Evolutionary conservation across 352 stramenopile species (phyloP).

Genomic region (Globisporangium sylvaticum): DNA sequence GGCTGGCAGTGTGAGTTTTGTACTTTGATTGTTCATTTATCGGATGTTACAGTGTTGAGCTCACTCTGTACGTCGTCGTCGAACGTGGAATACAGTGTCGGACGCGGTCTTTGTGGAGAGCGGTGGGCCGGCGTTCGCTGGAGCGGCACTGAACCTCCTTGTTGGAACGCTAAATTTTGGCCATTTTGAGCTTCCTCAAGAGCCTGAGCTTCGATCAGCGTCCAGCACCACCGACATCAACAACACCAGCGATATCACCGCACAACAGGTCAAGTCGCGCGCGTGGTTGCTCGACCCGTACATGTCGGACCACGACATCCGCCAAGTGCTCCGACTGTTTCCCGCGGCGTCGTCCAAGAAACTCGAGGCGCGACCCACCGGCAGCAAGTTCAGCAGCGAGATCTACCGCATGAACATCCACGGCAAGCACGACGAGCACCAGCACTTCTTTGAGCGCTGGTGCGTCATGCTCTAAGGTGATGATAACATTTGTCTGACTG

Average conservation of each 20-base stretch:
- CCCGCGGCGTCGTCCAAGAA: conserved; percentile 20
- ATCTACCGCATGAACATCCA: conserved; percentile 54
- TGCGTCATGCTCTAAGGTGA: conserved; percentile 51
- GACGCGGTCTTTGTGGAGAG: conserved; percentile 74
- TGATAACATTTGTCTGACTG: not conserved
- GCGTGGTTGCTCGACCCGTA: conserved; percentile 69
- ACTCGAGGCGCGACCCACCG: conserved; percentile 50
- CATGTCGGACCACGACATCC: conserved; percentile 66
- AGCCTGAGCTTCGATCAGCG: conserved; percentile 2
- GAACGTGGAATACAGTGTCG: conserved; percentile 34
- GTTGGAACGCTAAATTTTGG: conserved; percentile 59
- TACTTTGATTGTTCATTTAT: too few species aligned
- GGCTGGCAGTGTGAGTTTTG: conserved; percentile 56
- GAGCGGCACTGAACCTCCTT: conserved; percentile 47
- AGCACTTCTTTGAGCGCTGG: conserved; percentile 65
- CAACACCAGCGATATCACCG: conserved; percentile 1
- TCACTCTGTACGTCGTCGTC: not conserved
- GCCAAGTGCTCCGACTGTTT: conserved; percentile 45
- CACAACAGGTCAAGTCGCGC: conserved; percentile 27
- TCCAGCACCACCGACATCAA: not conserved
- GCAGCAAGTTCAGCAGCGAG: conserved; percentile 35
- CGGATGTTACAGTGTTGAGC: not conserved
- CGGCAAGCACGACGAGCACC: conserved; percentile 49
- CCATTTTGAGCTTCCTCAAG: conserved; percentile 22
- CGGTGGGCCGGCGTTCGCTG: conserved; percentile 45